phyloP scores from a whole-genome alignment of 2,329 filamentous ascomycete genomes.

The Neonectria faginata region DNA sequence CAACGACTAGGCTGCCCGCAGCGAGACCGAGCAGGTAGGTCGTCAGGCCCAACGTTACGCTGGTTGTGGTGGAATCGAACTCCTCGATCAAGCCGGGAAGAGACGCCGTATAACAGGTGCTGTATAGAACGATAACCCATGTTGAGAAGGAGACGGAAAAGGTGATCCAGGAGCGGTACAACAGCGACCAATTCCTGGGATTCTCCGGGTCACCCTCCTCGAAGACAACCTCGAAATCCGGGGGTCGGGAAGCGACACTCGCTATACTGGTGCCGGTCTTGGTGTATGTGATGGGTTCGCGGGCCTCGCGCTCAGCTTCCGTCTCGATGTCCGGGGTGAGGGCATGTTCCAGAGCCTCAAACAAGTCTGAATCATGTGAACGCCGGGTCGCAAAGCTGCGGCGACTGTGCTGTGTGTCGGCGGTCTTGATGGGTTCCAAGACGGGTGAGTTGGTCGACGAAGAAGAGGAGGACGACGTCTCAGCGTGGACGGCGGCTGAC shows the following conservation, averaged over 20 bases:
- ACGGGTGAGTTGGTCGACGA: slow-evolving; percentile 36
- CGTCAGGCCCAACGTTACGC: slow-evolving; percentile 81
- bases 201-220: slow-evolving; percentile 72
- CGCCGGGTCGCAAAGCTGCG: slow-evolving; percentile 28
- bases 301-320: slow-evolving; percentile 53
- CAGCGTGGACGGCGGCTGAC: slow-evolving; percentile 28
- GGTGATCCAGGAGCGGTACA: slow-evolving; percentile 57
- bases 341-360: slow-evolving; percentile 54
- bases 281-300: slow-evolving; percentile 60
- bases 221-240: slow-evolving; percentile 80
- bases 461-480: slow-evolving; percentile 32
- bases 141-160: slow-evolving; percentile 60
- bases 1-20: slow-evolving; percentile 76
- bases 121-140: slow-evolving; percentile 74
- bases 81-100: slow-evolving; percentile 76
- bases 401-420: slow-evolving; percentile 38
- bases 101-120: slow-evolving; percentile 81
- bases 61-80: slow-evolving; percentile 69
- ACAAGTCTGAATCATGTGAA: slow-evolving; percentile 44
- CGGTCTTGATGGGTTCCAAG: slow-evolving; percentile 43
- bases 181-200: slow-evolving; percentile 75
- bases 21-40: slow-evolving; percentile 83
- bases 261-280: slow-evolving; percentile 57
- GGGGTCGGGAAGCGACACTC: slow-evolving; percentile 58
- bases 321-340: slow-evolving; percentile 53